phyloP scores from a whole-genome alignment of 2,329 filamentous ascomycete genomes.

The Fusarium sp. region DNA sequence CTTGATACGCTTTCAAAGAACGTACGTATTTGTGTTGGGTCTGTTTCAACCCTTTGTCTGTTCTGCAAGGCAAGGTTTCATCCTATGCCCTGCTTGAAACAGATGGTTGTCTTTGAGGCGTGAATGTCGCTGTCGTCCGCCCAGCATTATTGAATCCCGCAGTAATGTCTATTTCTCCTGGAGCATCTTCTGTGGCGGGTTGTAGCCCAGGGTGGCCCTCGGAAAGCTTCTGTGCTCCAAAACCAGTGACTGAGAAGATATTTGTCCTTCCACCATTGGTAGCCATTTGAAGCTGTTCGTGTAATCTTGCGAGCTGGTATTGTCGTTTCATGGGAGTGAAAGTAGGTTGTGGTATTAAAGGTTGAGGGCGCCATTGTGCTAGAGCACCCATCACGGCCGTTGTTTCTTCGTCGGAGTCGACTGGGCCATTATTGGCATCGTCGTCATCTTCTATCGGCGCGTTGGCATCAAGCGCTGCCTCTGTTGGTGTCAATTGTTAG shows the following conservation, averaged over 20 bases:
- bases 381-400: conserved; percentile 86
- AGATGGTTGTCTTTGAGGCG: conserved; percentile 56
- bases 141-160: conserved; percentile 50
- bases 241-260: conserved; percentile 69
- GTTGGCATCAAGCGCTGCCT: conserved; percentile 94
- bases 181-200: conserved; percentile 63
- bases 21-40: not conserved
- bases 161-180: conserved; percentile 64
- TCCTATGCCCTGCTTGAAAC: conserved; percentile 58
- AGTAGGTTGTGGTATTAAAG: conserved; percentile 73
- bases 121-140: conserved; percentile 57
- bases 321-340: conserved; percentile 70
- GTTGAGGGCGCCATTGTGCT: conserved; percentile 78
- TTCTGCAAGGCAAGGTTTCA: not conserved
- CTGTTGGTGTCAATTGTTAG: conserved; percentile 47
- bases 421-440: conserved; percentile 78
- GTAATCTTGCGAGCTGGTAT: conserved; percentile 70
- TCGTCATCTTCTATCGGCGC: conserved; percentile 88
- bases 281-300: conserved; percentile 72
- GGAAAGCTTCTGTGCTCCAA: conserved; percentile 63
- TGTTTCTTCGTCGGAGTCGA: conserved; percentile 96
- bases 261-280: conserved; percentile 73
- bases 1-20: not conserved
- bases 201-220: conserved; percentile 58
- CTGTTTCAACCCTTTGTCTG: not conserved